These are phyloP conservation scores for Fraxinus latifolia DNA, from an alignment of 305 asterid genomes.

Conservation along the genomic window DNA sequence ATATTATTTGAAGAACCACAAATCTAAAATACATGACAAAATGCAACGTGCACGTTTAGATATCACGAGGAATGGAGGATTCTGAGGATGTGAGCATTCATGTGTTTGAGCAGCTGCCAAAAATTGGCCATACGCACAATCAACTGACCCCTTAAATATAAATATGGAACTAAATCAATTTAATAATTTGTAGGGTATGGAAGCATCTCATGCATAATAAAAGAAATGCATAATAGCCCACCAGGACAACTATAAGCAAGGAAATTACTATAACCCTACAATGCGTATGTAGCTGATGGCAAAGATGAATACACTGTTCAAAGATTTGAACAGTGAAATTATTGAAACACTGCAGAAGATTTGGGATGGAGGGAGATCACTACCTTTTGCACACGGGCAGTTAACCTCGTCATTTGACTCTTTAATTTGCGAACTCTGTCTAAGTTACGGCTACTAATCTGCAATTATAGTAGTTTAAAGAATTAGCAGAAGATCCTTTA, in stretches of 20 bases:
- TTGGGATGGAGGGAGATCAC: background rate
- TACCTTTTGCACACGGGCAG: conserved; percentile 95
- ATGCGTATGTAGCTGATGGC: background rate
- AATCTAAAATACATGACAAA: background rate
- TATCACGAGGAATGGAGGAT: background rate
- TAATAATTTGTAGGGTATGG: background rate
- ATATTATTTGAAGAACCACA: background rate
- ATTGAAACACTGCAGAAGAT: background rate
- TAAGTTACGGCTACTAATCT: conserved; percentile 91
- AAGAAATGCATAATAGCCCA: background rate
- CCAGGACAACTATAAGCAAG: background rate
- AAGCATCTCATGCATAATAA: background rate
- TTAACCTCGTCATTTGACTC: conserved; percentile 94
- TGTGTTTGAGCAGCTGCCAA: background rate
- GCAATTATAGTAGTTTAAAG: conserved; percentile 27
- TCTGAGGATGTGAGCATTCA: background rate
- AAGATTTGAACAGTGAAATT: background rate
- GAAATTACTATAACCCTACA: background rate
- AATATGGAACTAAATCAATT: background rate
- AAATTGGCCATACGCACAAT: background rate
- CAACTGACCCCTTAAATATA: background rate
- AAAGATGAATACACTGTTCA: background rate
- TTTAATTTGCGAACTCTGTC: conserved; percentile 81
- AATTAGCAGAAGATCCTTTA: background rate
- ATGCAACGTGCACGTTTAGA: background rate